Evolutionary conservation across 2,329 filamentous ascomycete species (phyloP), one percentile per base, ranked within the genome.

Genomic region (Aspergillus glaucus): DNA sequence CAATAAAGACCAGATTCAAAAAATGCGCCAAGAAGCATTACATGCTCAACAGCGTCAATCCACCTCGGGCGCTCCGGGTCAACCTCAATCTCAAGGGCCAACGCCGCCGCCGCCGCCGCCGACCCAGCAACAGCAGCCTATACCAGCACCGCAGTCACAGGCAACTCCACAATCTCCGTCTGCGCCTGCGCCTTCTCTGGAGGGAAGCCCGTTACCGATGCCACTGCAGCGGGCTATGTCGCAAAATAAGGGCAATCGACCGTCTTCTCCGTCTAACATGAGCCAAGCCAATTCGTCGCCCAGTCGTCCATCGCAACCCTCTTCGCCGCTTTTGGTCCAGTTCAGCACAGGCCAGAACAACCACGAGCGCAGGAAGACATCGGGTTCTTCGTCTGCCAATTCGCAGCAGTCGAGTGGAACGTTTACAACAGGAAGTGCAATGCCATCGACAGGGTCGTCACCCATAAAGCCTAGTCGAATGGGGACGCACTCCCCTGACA

Each of bases 1-100:
- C 47, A 98, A 98, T 71, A 98, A 98, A 66, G 93, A 98, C 61
- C 90, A 97, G 26, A 95, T 98, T 28, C 91, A 97, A 61, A 97
- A 97, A 67, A 76, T 98, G 49, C 85, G 91, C 9, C 89, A 91
- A 19, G 91, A 97, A 68, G 91, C 93, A 3, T 79, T 96, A 73
- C 90, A 85, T 60, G 77, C 78, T 32, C 81, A 84, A 58, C 76
- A 77, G 52, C 80, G 82, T 55, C 66, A 71, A 48, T 56, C 67
- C 10, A 56, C 58, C 3, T 56, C 61, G 10, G 49, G 54, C 15
- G 30, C 51, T 12, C 62, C 62, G 39, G 53, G 57, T 34, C 39
- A 30, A 43, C 53, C 3, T 22, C 48, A 48, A 51, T 47, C 12
- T 53, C 61, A 32, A 61, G 62, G 8, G 61, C 21, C 40, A 26